Percentiles rank a stretch among this genome's conserved stretches.
Evolutionary conservation across 371 early-diverging fungal species (phyloP).

Genomic region (Mucor racemosus): DNA sequence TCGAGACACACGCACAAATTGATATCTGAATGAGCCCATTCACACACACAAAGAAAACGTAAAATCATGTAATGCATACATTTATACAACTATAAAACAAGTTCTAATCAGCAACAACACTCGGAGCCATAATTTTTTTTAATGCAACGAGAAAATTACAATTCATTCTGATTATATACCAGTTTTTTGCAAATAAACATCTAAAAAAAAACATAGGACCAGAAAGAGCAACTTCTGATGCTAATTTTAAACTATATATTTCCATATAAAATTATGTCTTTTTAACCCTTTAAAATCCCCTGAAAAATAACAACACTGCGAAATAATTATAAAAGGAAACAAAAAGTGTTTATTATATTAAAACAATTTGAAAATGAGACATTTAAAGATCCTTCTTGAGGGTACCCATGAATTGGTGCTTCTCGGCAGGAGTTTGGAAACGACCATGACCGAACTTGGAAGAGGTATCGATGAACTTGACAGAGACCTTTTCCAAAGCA

Average conservation of each 20-base stretch:
- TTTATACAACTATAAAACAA: no score
- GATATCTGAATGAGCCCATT: neutral
- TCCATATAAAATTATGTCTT: neutral
- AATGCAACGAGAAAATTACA: no score
- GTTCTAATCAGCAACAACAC: no score
- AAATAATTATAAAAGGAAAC: neutral
- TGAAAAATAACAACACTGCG: no score
- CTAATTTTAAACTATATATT: neutral
- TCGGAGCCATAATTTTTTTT: no score
- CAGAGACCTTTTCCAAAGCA: slow-evolving; percentile 94
- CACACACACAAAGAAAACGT: neutral
- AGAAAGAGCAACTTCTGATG: no score
- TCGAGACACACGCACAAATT: neutral
- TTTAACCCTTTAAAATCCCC: neutral
- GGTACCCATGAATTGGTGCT: slow-evolving; percentile 95
- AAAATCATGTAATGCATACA: no score
- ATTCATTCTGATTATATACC: no score
- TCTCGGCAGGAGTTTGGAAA: slow-evolving; percentile 99
- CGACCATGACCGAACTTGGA: slow-evolving; percentile 99
- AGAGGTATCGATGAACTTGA: slow-evolving; percentile 99
- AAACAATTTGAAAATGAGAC: slow-evolving; percentile 3
- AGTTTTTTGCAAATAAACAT: no score
- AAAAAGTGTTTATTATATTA: neutral
- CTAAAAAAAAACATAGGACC: no score
- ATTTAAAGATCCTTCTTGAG: slow-evolving; percentile 85